Percentiles rank a stretch among this genome's conserved stretches.
Evolutionary conservation across 345 rosid genomes (phyloP).

Genomic region (Rhizophora mangle): DNA sequence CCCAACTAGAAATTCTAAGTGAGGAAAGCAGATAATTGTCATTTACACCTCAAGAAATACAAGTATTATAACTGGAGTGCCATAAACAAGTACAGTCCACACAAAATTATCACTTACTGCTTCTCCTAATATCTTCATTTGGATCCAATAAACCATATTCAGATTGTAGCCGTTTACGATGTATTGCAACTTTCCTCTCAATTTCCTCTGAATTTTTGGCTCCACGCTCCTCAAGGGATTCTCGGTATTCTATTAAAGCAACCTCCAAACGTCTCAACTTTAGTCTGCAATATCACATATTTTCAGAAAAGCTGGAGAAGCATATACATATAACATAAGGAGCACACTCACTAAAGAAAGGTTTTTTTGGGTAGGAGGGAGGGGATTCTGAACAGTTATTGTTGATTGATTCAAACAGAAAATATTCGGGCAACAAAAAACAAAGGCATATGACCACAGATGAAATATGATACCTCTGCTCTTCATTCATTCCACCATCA

Average conservation of each 20-base stretch:
- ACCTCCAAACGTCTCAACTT: slow-evolving; percentile 88
- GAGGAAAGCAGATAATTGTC: not conserved
- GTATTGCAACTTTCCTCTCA: slow-evolving; percentile 75
- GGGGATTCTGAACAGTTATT: too few relatives aligned
- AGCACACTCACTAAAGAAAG: too few relatives aligned
- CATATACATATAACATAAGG: too few relatives aligned
- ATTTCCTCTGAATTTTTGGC: slow-evolving; percentile 73
- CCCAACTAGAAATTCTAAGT: not conserved
- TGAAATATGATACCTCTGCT: slow-evolving; percentile 59
- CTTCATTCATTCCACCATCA: slow-evolving; percentile 75
- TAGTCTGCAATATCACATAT: slow-evolving; percentile 44
- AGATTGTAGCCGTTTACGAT: slow-evolving; percentile 70
- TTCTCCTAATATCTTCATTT: slow-evolving; percentile 36
- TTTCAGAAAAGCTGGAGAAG: too few relatives aligned
- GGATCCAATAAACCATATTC: slow-evolving; percentile 61
- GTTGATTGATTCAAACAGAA: too few relatives aligned
- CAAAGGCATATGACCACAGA: not conserved
- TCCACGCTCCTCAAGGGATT: slow-evolving; percentile 90
- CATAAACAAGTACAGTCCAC: not conserved
- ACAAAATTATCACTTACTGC: slow-evolving; percentile 48
- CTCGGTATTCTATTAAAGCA: slow-evolving; percentile 91
- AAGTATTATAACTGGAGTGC: too few relatives aligned
- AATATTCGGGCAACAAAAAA: too few relatives aligned
- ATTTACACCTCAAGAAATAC: not conserved
- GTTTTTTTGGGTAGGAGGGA: too few relatives aligned